phyloP scores from a whole-genome alignment of 306 rosid genomes.

The Gleditsia sinensis region DNA sequence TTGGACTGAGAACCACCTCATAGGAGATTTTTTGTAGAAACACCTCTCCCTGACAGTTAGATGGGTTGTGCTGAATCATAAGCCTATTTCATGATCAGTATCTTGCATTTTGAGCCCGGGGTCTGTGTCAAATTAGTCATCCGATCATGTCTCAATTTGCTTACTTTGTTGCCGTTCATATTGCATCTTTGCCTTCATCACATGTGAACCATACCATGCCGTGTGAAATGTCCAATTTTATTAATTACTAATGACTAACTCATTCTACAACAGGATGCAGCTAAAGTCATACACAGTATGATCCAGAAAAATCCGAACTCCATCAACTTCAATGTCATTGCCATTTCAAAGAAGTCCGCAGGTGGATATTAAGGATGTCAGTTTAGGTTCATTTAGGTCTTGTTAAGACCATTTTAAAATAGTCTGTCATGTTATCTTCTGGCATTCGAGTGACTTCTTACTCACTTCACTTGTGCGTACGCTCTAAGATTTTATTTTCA shows the following conservation, averaged over 20 bases:
- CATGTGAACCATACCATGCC: background rate
- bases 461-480: background rate
- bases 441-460: constrained; percentile 8
- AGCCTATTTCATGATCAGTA: background rate
- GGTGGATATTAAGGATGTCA: constrained; percentile 10
- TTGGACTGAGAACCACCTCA: background rate
- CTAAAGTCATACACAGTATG: constrained; percentile 64
- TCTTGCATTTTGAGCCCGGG: constrained; percentile 4
- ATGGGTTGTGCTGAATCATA: background rate
- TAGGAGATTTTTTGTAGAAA: background rate
- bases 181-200: background rate
- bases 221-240: background rate
- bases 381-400: background rate
- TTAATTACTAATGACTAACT: background rate
- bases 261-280: constrained; percentile 65
- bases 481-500: background rate
- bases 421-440: background rate
- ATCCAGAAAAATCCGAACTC: constrained; percentile 78
- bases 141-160: background rate
- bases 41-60: background rate
- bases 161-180: background rate
- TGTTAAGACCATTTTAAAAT: constrained; percentile 1
- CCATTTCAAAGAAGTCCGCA: constrained; percentile 61
- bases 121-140: background rate
- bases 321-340: constrained; percentile 74